phyloP scores from a whole-genome alignment of 306 rosid species.

The Quercus cerris region DNA sequence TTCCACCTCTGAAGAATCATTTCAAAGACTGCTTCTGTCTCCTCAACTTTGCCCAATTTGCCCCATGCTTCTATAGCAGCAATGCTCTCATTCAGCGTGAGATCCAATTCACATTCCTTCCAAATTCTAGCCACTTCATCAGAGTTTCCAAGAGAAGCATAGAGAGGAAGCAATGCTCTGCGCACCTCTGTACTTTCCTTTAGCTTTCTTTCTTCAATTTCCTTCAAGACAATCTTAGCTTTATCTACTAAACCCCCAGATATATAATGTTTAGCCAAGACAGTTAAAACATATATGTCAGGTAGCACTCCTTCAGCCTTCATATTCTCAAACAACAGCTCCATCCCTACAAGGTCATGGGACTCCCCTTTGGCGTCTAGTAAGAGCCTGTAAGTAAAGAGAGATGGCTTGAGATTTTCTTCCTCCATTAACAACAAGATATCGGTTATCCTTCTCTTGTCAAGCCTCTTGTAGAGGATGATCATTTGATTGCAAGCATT shows the following conservation, averaged over 20 bases:
- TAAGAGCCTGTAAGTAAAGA: constrained; percentile 10
- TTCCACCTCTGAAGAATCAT: constrained; percentile 12
- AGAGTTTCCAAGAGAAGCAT: constrained; percentile 14
- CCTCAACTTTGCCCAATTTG: constrained; percentile 17
- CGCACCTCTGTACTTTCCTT: neutral
- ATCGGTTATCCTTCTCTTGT: neutral
- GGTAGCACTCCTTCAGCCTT: constrained; percentile 12
- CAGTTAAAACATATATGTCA: constrained; percentile 5
- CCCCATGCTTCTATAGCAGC: constrained; percentile 21
- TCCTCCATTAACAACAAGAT: constrained; percentile 18
- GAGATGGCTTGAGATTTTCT: constrained; percentile 20
- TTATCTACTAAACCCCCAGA: constrained; percentile 22
- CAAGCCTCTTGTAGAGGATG: constrained; percentile 17
- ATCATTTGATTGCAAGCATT: constrained; percentile 21
- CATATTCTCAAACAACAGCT: constrained; percentile 17
- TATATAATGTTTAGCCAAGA: constrained; percentile 3
- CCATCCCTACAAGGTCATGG: constrained; percentile 5
- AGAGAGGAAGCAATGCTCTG: constrained; percentile 2
- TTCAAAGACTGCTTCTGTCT: constrained; percentile 24
- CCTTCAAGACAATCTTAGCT: constrained; percentile 6
- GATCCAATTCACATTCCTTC: neutral
- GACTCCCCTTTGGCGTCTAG: constrained; percentile 1
- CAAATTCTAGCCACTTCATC: constrained; percentile 21
- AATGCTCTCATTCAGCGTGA: neutral
- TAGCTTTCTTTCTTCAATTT: constrained; percentile 9